These are phyloP conservation scores for Skeletonema marinoi DNA, from an alignment of 108 stramenopile species.

Conservation along the genomic window DNA sequence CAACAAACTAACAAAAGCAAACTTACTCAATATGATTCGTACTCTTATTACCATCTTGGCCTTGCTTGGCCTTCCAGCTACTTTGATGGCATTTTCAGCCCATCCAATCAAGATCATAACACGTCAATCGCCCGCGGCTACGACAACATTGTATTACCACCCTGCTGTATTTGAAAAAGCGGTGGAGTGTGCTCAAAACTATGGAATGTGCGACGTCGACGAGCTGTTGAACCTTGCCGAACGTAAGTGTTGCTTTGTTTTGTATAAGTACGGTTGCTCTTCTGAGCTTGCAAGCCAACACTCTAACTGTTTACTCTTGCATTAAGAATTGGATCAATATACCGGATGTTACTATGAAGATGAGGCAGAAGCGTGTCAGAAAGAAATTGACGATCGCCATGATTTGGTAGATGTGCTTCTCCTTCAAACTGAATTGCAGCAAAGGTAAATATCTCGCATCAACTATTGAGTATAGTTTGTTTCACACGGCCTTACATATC, in stretches of 20 bases:
- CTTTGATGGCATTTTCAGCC: not conserved
- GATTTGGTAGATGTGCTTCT: constrained; percentile 29
- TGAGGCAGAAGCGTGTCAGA: constrained; percentile 22
- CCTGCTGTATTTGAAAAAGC: constrained; percentile 27
- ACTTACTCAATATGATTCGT: not conserved
- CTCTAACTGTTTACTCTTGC: too few relatives aligned
- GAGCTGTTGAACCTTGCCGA: constrained; percentile 41
- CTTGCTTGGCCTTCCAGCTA: not conserved
- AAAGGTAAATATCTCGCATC: not conserved
- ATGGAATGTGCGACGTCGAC: constrained; percentile 38
- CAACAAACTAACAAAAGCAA: not conserved
- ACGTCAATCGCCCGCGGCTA: not conserved
- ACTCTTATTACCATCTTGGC: not conserved
- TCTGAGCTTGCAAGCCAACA: too few relatives aligned
- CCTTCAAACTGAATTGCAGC: constrained; percentile 32
- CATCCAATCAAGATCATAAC: not conserved
- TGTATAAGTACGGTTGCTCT: not conserved
- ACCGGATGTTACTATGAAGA: constrained; percentile 40
- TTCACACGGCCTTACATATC: not conserved
- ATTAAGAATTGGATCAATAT: constrained; percentile 31
- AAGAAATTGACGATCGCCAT: constrained; percentile 34
- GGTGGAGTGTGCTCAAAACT: constrained; percentile 42
- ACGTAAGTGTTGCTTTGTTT: constrained; percentile 13
- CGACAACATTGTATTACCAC: not conserved
- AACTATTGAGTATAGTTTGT: too few relatives aligned